phyloP scores from a whole-genome alignment of 257 asterid species.

The Petunia secreta region DNA sequence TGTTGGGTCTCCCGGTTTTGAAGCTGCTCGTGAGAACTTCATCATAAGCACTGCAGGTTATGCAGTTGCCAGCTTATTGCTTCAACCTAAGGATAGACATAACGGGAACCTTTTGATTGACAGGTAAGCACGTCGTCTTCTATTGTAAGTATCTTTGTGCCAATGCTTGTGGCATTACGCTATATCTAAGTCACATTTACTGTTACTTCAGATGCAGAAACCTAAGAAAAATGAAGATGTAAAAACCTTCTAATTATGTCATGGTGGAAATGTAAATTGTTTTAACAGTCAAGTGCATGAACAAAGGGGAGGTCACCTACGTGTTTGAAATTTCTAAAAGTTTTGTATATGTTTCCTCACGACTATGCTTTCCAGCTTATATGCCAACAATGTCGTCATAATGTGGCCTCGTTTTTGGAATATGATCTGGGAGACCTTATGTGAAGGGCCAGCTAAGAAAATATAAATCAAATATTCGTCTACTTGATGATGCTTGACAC shows the following conservation, averaged over 20 bases:
- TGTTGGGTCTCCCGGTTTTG: slow-evolving; percentile 93
- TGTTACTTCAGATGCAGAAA: slow-evolving; percentile 3
- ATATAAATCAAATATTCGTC: slow-evolving; percentile 4
- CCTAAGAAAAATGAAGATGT: not conserved
- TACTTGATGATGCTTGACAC: not conserved
- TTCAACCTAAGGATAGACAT: slow-evolving; percentile 99
- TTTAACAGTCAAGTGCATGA: not conserved
- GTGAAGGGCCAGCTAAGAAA: not conserved
- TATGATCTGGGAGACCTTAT: not conserved
- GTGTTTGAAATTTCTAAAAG: too few relatives aligned
- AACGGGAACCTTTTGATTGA: slow-evolving; percentile 97
- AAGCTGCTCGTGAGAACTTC: slow-evolving; percentile 97
- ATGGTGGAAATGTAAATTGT: not conserved
- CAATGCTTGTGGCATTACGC: slow-evolving; percentile 5
- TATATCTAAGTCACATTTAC: not conserved
- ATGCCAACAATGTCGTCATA: not conserved
- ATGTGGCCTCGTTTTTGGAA: not conserved
- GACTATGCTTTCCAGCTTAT: not conserved
- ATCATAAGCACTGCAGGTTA: slow-evolving; percentile 98
- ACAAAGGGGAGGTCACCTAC: too few relatives aligned
- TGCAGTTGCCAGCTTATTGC: slow-evolving; percentile 99
- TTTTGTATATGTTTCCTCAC: not conserved
- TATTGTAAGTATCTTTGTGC: not conserved
- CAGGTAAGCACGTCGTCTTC: slow-evolving; percentile 49
- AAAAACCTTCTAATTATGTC: not conserved